Percentiles rank a stretch among this genome's conserved stretches.
These are phyloP conservation scores for Xylaria sp. DNA, from an alignment of 2,329 filamentous ascomycete genomes.

Conservation along the genomic window DNA sequence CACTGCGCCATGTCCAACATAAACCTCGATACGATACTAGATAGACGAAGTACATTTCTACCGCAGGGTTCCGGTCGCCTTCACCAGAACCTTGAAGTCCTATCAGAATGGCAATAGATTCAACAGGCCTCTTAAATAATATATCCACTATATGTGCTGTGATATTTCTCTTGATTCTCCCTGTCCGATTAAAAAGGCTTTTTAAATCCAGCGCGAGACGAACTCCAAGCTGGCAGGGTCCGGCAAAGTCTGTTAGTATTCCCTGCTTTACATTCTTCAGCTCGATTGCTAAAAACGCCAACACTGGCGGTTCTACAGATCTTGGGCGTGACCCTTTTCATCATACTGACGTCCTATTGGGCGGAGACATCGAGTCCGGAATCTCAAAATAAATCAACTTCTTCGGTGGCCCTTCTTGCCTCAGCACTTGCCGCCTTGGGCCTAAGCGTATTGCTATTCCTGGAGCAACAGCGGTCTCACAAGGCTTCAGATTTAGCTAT, in stretches of 20 bases:
- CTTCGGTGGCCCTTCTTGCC: background rate
- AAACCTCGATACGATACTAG: background rate
- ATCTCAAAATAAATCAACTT: background rate
- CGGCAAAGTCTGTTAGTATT: constrained; percentile 9
- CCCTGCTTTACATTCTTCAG: background rate
- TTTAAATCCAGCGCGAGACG: background rate
- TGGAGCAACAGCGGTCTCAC: background rate
- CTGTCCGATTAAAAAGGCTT: background rate
- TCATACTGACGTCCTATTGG: constrained; percentile 9
- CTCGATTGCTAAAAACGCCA: background rate
- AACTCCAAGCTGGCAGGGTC: background rate
- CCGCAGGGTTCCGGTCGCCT: background rate
- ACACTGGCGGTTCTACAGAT: background rate
- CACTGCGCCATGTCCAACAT: background rate
- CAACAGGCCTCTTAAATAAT: background rate
- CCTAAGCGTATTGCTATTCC: background rate
- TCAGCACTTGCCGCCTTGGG: constrained; percentile 1
- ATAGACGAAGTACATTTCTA: background rate
- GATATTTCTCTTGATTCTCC: constrained; percentile 6
- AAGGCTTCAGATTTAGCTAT: constrained; percentile 35
- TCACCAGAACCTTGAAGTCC: background rate
- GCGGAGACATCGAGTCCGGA: background rate
- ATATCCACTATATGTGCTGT: constrained; percentile 13
- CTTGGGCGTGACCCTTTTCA: background rate
- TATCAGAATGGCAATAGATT: background rate